Base-by-base conservation (phyloP, 495 filamentous ascomycete genomes). In the Xylaria castorea region DNA sequence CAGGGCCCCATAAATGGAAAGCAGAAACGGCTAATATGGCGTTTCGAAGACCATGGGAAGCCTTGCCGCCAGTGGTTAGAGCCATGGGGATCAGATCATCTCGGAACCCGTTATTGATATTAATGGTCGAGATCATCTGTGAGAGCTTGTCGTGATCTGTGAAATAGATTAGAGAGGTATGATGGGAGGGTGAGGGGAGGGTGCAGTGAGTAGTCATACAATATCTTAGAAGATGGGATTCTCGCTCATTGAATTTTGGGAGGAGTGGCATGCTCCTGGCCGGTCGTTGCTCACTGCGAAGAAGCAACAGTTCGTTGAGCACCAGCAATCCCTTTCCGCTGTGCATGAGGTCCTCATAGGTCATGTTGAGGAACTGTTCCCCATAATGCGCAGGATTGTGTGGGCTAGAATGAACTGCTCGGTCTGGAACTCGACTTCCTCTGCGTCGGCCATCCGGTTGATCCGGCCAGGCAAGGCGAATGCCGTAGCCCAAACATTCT, bases 401-500 rank as follows among this genome's bases (percentile, higher is more conserved):
- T 72, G 75, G 72, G 61, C 77, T 76, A 40, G 71, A 63, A 72
- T 80, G 73, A 50, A 78, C 73, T 63, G 74, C 75, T 53, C 74
- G 71, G 70, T 75, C 73, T 16, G 76, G 76, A 65, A 78, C 72
- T 25, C 76, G 76, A 68, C 42, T 78, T 40, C 75, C 65, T 76
- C 79, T 78, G 55, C 80, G 78, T 57, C 80, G 71, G 53, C 80
- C 80, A 53, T 81, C 80, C 42, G 79, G 78, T 44, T 80, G 78
- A 72, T 81, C 80, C 40, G 80, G 78, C 80, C 80, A 81, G 6
- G 78, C 78, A 20, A 81, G 78, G 42, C 80, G 80, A 71, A 81
- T 80, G 42, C 78, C 80, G 65, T 83, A 83, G 64, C 81, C 81
- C 65, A 74, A 22, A 74, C 81, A 83, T 74, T 76, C 77, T 71